Evolutionary conservation across 768 basidiomycete species (phyloP).

Genomic region (Cystofilobasidium macerans): DNA sequence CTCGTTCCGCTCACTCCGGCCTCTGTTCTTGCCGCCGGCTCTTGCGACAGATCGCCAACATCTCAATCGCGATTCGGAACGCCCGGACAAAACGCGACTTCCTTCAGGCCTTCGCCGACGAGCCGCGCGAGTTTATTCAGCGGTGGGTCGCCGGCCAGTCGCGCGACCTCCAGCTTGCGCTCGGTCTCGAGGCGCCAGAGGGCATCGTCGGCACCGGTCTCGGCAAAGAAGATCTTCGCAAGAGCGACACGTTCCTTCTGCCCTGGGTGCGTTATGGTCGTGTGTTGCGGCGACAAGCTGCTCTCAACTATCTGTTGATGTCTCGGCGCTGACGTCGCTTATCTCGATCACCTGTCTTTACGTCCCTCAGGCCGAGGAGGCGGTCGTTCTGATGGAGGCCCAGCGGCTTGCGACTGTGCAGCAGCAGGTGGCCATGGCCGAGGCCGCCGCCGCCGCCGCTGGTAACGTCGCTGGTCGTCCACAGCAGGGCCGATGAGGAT

Average conservation of each 20-base stretch:
- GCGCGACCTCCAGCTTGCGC: constrained; percentile 72
- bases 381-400: constrained; percentile 75
- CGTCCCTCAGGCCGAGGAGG: constrained; percentile 45
- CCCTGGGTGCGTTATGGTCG: constrained; percentile 57
- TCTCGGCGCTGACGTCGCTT: background rate
- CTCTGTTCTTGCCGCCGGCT: no score
- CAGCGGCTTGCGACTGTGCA: constrained; percentile 1
- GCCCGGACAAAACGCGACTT: constrained; percentile 79
- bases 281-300: no score
- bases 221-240: constrained; percentile 72
- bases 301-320: constrained; percentile 43
- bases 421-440: background rate
- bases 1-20: background rate
- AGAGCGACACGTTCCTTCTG: constrained; percentile 81
- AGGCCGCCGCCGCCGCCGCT: background rate
- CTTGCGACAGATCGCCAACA: constrained; percentile 79
- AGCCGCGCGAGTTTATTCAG: constrained; percentile 68
- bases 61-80: constrained; percentile 75
- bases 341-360: background rate
- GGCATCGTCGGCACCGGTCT: constrained; percentile 42
- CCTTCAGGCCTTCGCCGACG: constrained; percentile 63
- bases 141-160: constrained; percentile 87
- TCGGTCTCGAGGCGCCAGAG: constrained; percentile 63
- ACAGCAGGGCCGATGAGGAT: background rate
- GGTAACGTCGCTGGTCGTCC: no score